Conservation (phyloP, 352 stramenopile genomes). For the Globisporangium solare region DNA sequence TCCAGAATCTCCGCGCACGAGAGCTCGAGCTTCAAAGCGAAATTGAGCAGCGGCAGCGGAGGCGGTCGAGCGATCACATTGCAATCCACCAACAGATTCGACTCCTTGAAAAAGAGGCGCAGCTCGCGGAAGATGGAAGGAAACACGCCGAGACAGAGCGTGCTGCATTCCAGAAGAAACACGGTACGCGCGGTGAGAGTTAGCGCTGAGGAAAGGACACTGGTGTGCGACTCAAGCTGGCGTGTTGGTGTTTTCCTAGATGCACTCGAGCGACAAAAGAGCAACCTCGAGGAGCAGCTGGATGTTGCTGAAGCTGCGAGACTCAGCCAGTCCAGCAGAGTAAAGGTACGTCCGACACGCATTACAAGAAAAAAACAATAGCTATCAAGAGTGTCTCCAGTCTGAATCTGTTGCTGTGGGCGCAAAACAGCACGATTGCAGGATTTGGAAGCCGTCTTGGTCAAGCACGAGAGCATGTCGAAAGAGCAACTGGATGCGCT, state of each 20-base stretch:
- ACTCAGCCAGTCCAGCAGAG: slow-evolving; percentile 7
- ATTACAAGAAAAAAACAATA: not conserved
- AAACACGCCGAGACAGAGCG: slow-evolving; percentile 18
- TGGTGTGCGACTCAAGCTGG: not conserved
- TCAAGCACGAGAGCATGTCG: slow-evolving; percentile 32
- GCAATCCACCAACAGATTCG: slow-evolving; percentile 46
- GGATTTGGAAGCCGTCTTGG: slow-evolving; percentile 37
- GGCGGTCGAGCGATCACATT: slow-evolving; percentile 43
- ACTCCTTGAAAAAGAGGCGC: slow-evolving; percentile 51
- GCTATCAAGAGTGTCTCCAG: not conserved
- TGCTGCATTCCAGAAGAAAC: slow-evolving; percentile 22
- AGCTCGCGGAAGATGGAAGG: slow-evolving; percentile 33
- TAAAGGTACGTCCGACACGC: slow-evolving; percentile 14
- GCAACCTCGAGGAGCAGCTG: slow-evolving; percentile 14
- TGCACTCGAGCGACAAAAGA: slow-evolving; percentile 12
- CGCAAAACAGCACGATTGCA: slow-evolving; percentile 7
- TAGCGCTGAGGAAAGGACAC: no score
- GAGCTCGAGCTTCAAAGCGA: slow-evolving; percentile 49
- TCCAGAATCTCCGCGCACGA: slow-evolving; percentile 40
- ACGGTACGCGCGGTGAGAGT: slow-evolving; percentile 14
- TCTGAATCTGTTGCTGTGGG: not conserved
- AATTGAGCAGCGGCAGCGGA: slow-evolving; percentile 56
- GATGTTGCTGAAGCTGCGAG: slow-evolving; percentile 4
- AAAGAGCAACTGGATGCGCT: slow-evolving; percentile 30
- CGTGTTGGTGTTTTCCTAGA: not conserved